These are phyloP conservation scores for Phlegmacium glaucopus DNA, from an alignment of 768 basidiomycete genomes.

Conservation along the genomic window DNA sequence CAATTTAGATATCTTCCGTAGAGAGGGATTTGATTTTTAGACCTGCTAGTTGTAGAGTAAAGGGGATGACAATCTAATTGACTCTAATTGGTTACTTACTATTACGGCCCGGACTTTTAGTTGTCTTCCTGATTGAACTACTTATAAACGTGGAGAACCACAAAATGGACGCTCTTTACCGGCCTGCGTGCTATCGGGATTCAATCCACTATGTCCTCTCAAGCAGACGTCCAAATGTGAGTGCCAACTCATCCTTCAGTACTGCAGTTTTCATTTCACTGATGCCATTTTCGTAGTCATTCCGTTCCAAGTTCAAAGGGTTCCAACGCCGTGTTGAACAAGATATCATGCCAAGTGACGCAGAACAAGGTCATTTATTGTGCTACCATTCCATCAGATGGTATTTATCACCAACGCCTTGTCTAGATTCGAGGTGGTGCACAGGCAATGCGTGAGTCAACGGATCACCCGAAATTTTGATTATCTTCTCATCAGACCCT, in stretches of 20 bases:
- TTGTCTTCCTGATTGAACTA: not conserved
- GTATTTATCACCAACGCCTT: not conserved
- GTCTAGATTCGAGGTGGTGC: conserved; percentile 59
- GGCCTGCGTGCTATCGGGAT: not conserved
- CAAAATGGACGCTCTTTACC: not conserved
- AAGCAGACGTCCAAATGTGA: conserved; percentile 57
- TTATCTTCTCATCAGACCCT: not conserved
- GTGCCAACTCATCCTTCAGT: conserved; percentile 1
- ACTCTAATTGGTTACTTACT: conserved; percentile 21
- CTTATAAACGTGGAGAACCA: conserved; percentile 8
- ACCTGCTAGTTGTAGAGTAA: conserved; percentile 7
- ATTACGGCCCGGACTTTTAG: not conserved
- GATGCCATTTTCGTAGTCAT: conserved; percentile 36
- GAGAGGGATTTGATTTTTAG: conserved; percentile 89
- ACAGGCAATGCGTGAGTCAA: conserved; percentile 78
- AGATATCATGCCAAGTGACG: conserved; percentile 68
- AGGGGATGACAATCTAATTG: conserved; percentile 16
- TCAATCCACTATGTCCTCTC: conserved; percentile 39
- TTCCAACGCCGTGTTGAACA: conserved; percentile 53
- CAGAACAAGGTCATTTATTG: conserved; percentile 61
- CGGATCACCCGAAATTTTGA: not conserved
- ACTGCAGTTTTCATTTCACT: not conserved
- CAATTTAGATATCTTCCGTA: conserved; percentile 70
- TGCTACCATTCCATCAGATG: not conserved
- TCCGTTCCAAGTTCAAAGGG: conserved; percentile 18